Evolutionary conservation across 2,329 filamentous ascomycete species (phyloP).

Genomic region (Claviceps purpurea): DNA sequence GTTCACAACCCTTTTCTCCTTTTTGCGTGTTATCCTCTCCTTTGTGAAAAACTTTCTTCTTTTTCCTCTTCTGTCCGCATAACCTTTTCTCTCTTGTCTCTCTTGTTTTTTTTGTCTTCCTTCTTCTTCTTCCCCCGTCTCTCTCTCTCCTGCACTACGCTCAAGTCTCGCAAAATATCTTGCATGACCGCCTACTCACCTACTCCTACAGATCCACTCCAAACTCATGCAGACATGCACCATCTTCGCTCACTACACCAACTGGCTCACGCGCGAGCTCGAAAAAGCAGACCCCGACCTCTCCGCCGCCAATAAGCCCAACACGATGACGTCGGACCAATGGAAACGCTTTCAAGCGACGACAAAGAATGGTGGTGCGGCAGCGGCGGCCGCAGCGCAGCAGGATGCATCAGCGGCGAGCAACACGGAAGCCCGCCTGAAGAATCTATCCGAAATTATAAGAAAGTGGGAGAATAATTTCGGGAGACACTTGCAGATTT

Average conservation of each 20-base stretch:
- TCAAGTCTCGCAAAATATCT: background rate
- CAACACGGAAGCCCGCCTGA: slow-evolving; percentile 39
- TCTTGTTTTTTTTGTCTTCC: background rate
- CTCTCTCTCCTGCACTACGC: background rate
- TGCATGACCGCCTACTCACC: slow-evolving; percentile 6
- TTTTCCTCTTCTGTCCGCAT: background rate
- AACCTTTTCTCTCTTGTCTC: background rate
- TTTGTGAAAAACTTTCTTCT: background rate
- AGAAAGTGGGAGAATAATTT: slow-evolving; percentile 91
- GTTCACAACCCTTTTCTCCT: background rate
- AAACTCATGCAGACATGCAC: slow-evolving; percentile 95
- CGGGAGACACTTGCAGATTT: slow-evolving; percentile 77
- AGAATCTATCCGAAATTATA: slow-evolving; percentile 74
- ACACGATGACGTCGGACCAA: slow-evolving; percentile 46
- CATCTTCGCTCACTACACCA: slow-evolving; percentile 83
- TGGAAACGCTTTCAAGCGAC: slow-evolving; percentile 44
- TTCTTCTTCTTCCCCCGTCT: background rate
- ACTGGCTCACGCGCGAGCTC: slow-evolving; percentile 73
- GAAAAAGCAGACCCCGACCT: slow-evolving; percentile 74
- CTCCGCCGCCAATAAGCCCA: slow-evolving; percentile 42
- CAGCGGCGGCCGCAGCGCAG: slow-evolving; percentile 9
- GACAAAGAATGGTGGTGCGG: slow-evolving; percentile 12
- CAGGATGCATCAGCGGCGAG: slow-evolving; percentile 14
- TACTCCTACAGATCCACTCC: slow-evolving; percentile 49
- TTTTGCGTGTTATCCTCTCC: background rate